Evolutionary conservation across 2,329 filamentous ascomycete species (phyloP).

Genomic region (Sporothrix luriei): DNA sequence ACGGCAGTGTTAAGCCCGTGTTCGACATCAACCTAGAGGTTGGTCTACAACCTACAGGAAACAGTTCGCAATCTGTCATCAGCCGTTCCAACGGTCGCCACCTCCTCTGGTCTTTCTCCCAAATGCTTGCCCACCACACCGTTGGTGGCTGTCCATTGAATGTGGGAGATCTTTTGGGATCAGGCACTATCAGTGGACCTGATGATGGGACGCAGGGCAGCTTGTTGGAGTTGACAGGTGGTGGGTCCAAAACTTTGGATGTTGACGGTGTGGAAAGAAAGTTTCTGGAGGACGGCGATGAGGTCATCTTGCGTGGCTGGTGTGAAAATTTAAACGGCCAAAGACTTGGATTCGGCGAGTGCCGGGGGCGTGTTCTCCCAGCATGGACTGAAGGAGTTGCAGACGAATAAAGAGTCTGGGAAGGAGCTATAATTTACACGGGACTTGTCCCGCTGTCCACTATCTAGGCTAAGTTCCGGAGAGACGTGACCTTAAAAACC

Average conservation of each 20-base stretch:
- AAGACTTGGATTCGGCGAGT: slow-evolving; percentile 51
- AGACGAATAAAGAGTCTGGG: slow-evolving; percentile 34
- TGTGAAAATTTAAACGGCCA: slow-evolving; percentile 42
- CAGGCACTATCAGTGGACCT: slow-evolving; percentile 68
- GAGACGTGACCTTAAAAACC: no score
- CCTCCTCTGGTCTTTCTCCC: slow-evolving; percentile 77
- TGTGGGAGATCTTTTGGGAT: slow-evolving; percentile 74
- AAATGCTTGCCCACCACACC: slow-evolving; percentile 82
- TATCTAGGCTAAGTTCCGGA: no score
- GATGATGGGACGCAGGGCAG: slow-evolving; percentile 46
- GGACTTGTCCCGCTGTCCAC: no score
- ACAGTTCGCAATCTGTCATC: slow-evolving; percentile 47
- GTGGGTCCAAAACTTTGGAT: slow-evolving; percentile 49
- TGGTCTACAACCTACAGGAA: neutral
- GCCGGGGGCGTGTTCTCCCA: slow-evolving; percentile 43
- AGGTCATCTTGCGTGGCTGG: slow-evolving; percentile 47
- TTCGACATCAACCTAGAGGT: slow-evolving; percentile 38
- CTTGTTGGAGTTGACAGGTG: slow-evolving; percentile 51
- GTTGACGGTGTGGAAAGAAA: slow-evolving; percentile 48
- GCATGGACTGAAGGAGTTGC: slow-evolving; percentile 16
- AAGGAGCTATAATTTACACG: slow-evolving; percentile 43
- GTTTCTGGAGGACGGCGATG: slow-evolving; percentile 53
- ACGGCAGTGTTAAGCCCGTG: slow-evolving; percentile 49
- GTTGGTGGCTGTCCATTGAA: slow-evolving; percentile 75
- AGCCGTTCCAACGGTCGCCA: slow-evolving; percentile 57